Evolutionary conservation across 2,329 filamentous ascomycete genomes (phyloP).

Genomic region (Thelonectria discophora): DNA sequence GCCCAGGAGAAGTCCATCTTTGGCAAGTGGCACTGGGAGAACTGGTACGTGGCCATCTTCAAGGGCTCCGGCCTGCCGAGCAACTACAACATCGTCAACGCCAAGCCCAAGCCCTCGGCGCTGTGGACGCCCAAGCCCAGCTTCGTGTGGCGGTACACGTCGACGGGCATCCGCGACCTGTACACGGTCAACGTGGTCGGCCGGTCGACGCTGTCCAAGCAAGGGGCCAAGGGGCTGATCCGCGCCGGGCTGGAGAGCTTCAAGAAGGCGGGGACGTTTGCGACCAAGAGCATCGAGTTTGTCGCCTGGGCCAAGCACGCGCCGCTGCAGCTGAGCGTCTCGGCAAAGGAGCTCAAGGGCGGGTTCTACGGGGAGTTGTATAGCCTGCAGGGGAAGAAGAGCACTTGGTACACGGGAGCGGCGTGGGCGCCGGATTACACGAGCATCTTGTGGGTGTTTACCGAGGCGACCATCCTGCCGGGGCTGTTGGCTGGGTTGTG

Average conservation of each 20-base stretch:
- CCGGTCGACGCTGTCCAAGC: background rate
- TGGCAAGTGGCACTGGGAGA: slow-evolving; percentile 21
- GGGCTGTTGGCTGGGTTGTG: slow-evolving; percentile 58
- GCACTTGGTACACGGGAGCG: slow-evolving; percentile 55
- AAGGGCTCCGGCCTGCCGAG: background rate
- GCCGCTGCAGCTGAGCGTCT: slow-evolving; percentile 46
- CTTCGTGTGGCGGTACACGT: background rate
- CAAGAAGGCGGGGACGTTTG: background rate
- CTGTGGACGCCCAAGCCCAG: background rate
- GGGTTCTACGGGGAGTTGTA: slow-evolving; percentile 53
- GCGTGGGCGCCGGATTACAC: slow-evolving; percentile 45
- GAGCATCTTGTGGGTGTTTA: slow-evolving; percentile 43
- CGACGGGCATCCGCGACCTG: background rate
- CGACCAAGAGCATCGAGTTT: slow-evolving; percentile 37
- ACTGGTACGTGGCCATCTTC: background rate
- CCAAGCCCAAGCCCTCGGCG: background rate
- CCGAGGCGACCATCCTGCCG: background rate
- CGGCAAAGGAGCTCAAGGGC: slow-evolving; percentile 42
- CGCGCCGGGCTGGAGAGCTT: background rate
- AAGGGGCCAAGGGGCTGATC: background rate
- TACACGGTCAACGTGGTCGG: background rate
- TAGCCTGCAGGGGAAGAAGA: slow-evolving; percentile 51
- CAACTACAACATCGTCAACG: background rate
- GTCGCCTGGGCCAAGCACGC: slow-evolving; percentile 47
- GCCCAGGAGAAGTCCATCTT: slow-evolving; percentile 33